Conservation (phyloP, 352 stramenopile species). For the Phytophthora rubi region DNA sequence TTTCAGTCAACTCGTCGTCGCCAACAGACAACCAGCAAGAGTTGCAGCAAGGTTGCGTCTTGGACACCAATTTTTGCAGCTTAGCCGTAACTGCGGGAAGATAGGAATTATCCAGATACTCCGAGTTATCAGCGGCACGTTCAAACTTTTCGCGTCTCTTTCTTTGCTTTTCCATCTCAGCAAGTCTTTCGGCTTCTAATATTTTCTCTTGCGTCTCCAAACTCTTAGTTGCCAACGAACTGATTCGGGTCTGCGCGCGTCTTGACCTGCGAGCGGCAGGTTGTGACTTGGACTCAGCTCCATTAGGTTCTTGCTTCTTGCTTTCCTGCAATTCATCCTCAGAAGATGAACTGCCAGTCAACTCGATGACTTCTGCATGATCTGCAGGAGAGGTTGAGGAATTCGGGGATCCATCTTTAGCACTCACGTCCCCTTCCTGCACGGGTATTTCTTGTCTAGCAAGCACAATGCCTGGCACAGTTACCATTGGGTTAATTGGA, state of each 20-base stretch:
- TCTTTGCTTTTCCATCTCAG: constrained; percentile 43
- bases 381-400: constrained; percentile 14
- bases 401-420: constrained; percentile 15
- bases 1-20: background rate
- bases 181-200: constrained; percentile 51
- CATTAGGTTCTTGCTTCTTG: constrained; percentile 14
- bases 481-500: constrained; percentile 66
- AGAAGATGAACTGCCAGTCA: constrained; percentile 31
- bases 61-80: constrained; percentile 31
- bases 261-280: constrained; percentile 50
- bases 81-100: constrained; percentile 36
- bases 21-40: constrained; percentile 47
- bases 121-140: constrained; percentile 55
- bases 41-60: constrained; percentile 39
- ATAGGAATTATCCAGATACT: constrained; percentile 80
- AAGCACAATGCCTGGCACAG: constrained; percentile 35
- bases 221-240: constrained; percentile 63
- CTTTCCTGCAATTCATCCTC: constrained; percentile 34
- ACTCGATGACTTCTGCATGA: constrained; percentile 26
- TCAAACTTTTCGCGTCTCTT: constrained; percentile 50
- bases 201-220: constrained; percentile 68
- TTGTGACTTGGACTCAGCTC: constrained; percentile 31
- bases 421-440: constrained; percentile 14
- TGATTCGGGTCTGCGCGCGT: constrained; percentile 69
- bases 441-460: constrained; percentile 20